Percentiles rank a stretch among this genome's conserved stretches.
phyloP scores from a whole-genome alignment of 225 moss, liverwort and hornwort genomes.

The Antitrichia curtipendula region DNA sequence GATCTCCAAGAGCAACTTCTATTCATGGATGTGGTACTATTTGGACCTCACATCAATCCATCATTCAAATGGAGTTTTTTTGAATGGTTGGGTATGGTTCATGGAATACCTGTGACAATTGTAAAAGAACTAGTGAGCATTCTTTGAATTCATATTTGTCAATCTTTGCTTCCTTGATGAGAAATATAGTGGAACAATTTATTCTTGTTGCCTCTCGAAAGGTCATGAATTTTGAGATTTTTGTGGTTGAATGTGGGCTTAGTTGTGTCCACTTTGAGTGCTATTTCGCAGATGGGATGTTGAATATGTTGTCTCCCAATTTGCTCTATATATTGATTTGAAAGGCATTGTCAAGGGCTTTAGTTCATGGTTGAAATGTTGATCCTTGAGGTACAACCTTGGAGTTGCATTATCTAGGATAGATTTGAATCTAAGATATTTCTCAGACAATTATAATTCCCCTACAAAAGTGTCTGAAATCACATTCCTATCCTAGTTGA shows the following conservation, averaged over 20 bases:
- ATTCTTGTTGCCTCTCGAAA: fast-evolving
- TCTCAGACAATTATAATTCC: fast-evolving
- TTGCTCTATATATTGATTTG: fast-evolving
- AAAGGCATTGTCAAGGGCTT: neutral
- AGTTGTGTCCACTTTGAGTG: neutral
- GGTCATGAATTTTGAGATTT: neutral
- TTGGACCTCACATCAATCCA: neutral
- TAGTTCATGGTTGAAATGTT: neutral
- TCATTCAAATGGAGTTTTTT: fast-evolving
- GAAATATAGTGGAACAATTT: neutral
- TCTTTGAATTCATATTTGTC: neutral
- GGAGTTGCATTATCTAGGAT: fast-evolving
- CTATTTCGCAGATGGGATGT: fast-evolving
- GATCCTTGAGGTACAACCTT: fast-evolving
- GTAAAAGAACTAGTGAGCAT: neutral
- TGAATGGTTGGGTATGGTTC: neutral
- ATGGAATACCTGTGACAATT: neutral
- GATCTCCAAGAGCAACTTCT: neutral
- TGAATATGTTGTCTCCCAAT: fast-evolving
- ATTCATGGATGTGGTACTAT: neutral
- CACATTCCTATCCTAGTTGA: fast-evolving
- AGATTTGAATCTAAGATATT: neutral
- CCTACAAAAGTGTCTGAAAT: fast-evolving
- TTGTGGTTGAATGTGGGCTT: neutral
- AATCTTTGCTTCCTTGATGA: neutral